Conservation (phyloP, 2,329 filamentous ascomycete species). For the Fusarium stilboides region DNA sequence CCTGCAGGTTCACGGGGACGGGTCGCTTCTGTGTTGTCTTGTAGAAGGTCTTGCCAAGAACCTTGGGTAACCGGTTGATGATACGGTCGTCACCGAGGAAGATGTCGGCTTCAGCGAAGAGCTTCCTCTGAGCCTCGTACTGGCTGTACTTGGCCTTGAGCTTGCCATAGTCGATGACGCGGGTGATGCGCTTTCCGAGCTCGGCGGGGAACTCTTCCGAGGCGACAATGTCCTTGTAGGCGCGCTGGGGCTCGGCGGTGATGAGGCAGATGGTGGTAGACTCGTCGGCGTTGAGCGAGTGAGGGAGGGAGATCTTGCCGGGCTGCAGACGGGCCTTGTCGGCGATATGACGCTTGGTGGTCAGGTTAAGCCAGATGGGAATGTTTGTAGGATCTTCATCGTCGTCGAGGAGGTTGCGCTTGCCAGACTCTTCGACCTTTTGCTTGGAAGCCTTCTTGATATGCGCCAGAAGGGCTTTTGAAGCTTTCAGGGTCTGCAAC, state of each 20-base stretch:
- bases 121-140: slow-evolving; percentile 88
- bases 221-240: slow-evolving; percentile 90
- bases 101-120: slow-evolving; percentile 89
- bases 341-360: slow-evolving; percentile 75
- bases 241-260: slow-evolving; percentile 83
- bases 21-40: slow-evolving; percentile 86
- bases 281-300: slow-evolving; percentile 78
- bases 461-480: slow-evolving; percentile 73
- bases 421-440: slow-evolving; percentile 61
- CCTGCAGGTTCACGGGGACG: slow-evolving; percentile 81
- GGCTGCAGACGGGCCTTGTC: slow-evolving; percentile 88
- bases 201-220: slow-evolving; percentile 78
- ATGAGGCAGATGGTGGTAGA: slow-evolving; percentile 86
- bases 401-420: slow-evolving; percentile 71
- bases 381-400: slow-evolving; percentile 61
- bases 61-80: slow-evolving; percentile 78
- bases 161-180: slow-evolving; percentile 86
- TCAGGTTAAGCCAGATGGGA: slow-evolving; percentile 74
- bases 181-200: slow-evolving; percentile 77
- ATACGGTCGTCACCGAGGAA: slow-evolving; percentile 95
- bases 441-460: slow-evolving; percentile 71
- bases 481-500: slow-evolving; percentile 71
- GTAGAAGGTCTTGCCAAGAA: slow-evolving; percentile 95
- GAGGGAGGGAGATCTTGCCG: slow-evolving; percentile 83
- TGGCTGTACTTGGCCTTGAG: slow-evolving; percentile 86